A percentile compares a stretch with the other conserved stretches of the same genome.
Evolutionary conservation across 139 green algal species (phyloP).

Genomic region (Asterochloris erici): DNA sequence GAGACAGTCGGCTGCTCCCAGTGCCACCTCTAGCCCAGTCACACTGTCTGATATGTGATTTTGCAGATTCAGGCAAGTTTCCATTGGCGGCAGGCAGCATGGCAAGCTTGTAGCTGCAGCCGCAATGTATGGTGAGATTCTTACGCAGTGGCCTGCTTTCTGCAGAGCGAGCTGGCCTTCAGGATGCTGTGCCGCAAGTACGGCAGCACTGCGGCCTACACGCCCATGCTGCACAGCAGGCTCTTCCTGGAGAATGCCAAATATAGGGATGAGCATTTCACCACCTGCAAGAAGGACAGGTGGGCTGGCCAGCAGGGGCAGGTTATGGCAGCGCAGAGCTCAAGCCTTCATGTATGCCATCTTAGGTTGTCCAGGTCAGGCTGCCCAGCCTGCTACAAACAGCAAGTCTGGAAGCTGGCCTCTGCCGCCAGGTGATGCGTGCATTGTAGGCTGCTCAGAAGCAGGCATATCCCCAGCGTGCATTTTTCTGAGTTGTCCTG

Average conservation of each 20-base stretch:
- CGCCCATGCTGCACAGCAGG: constrained; percentile 95
- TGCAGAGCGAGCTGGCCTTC: constrained; percentile 94
- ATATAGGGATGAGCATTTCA: constrained; percentile 90
- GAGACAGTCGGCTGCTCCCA: background rate
- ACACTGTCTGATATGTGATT: background rate
- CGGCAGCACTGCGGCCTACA: constrained; percentile 90
- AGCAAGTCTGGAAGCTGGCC: no score
- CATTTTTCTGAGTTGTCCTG: no score
- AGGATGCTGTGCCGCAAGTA: constrained; percentile 83
- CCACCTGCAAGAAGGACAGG: constrained; percentile 72
- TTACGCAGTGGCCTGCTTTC: background rate
- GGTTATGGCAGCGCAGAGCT: no score
- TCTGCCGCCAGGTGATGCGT: no score
- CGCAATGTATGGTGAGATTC: background rate
- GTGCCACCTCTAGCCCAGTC: background rate
- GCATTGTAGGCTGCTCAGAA: no score
- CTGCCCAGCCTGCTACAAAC: no score
- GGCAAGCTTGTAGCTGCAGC: no score
- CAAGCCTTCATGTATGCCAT: no score
- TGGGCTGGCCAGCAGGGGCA: background rate
- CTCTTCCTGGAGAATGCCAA: constrained; percentile 71
- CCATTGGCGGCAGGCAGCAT: background rate
- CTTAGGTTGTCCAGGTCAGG: background rate
- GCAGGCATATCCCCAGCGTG: no score
- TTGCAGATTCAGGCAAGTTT: background rate